Evolutionary conservation across 306 rosid species (phyloP), one percentile per base, ranked within the genome.

Genomic region (Boehmeria nivea): DNA sequence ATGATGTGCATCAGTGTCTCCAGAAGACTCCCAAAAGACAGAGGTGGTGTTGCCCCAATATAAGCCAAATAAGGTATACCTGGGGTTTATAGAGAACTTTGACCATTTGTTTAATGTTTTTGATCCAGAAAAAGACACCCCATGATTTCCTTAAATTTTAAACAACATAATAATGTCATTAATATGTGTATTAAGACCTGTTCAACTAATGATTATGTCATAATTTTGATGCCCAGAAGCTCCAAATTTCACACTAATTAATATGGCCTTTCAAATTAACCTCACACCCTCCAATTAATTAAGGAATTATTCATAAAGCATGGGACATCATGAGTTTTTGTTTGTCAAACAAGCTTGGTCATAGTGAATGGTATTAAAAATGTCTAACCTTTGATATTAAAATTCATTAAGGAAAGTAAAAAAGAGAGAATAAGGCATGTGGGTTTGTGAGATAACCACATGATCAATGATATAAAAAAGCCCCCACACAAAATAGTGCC

Each of bases 1-100:
- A 38, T 51, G 54, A 53, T 66, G 57, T 28, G 53, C 63, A 57
- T 47, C 15, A 57, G 64, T 81, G 94, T 57, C 89, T 78, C 75
- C 59, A 72, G 47, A 66, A 49, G 65, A 61, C 55, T 61, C 72
- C 74, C 87, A 79, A 79, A 79, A 79, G 94, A 39, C 85, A 64
- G 68, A 23, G 42, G 43, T 40, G 34, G 25, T 59, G 69, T 20
- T 60, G 62, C 76, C 72, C 48, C 61, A 34, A 68, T 65, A 67
- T 70, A 73, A 67, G 67, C 36, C 66, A 73, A 60, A 78, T 54
- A 83, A 70, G 58, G 15, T 70, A 65, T 43, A 61, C 72, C 62
- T 72, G 61, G 74, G 60, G 19, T 66, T 27, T 51, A 54, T 64
- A 57, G 63, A 25, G 46, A 6, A 12, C 45, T 40, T 40, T 77